Percentiles rank a stretch among this genome's conserved stretches.
Conservation (phyloP, 2,329 filamentous ascomycete genomes). For the Zymoseptoria ardabiliae region DNA sequence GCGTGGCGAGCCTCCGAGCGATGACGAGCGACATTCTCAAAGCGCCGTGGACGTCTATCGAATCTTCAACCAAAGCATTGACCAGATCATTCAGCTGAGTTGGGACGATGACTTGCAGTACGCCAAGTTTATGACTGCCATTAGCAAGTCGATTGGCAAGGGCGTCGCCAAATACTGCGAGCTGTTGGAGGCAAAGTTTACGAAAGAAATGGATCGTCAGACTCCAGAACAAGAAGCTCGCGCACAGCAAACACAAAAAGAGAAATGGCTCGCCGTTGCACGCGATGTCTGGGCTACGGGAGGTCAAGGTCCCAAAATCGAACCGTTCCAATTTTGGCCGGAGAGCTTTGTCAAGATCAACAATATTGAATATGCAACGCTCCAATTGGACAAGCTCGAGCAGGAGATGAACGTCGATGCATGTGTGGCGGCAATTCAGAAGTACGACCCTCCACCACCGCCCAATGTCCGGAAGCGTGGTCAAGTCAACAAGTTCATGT, state of each 20-base stretch:
- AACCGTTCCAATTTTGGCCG: constrained; percentile 93
- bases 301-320: constrained; percentile 77
- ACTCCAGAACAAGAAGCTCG: constrained; percentile 80
- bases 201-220: constrained; percentile 84
- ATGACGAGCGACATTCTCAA: constrained; percentile 83
- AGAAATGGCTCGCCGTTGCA: constrained; percentile 86
- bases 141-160: constrained; percentile 75
- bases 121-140: constrained; percentile 92
- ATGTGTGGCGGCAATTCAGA: constrained; percentile 74
- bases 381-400: constrained; percentile 85
- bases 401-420: constrained; percentile 83
- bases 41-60: constrained; percentile 91
- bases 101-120: constrained; percentile 94
- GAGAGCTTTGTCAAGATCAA: constrained; percentile 97
- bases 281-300: constrained; percentile 74
- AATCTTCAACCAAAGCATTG: constrained; percentile 84
- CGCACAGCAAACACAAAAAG: constrained; percentile 71
- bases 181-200: constrained; percentile 74
- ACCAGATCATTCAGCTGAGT: constrained; percentile 75
- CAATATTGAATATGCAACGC: constrained; percentile 90
- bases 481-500: constrained; percentile 71
- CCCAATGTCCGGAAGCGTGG: constrained; percentile 52
- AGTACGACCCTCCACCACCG: constrained; percentile 64
- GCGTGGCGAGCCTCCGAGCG: constrained; percentile 47
- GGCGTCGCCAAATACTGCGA: constrained; percentile 89